Base-by-base conservation (phyloP, 805 yeast species). In the Hanseniaspora meyeri region DNA sequence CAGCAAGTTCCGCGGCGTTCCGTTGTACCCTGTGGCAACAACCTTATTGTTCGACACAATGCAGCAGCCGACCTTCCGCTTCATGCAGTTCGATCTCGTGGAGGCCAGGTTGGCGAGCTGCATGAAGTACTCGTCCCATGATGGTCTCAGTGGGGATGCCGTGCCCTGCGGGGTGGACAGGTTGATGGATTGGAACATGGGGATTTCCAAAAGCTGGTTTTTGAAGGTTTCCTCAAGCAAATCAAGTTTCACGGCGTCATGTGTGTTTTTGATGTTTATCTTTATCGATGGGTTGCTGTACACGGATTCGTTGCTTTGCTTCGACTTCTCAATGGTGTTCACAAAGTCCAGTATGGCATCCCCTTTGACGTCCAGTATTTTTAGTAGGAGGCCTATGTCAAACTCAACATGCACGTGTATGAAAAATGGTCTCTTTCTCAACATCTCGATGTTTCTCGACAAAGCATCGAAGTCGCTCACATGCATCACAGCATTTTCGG, bases 81-180 rank as follows among this genome's bases (percentile, higher is more conserved):
- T 93, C 97, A 93, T 93, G 72, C 99, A 93, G 62, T 93, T 93
- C 31, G 95, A 83, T 61, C 99, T 74, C 49, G 83, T 73, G 0
- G 98, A 95, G 0, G 98, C 98, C 64, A 93, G 75, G 61, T 87
- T 89, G 0, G 98, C 97, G 58, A 93, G 70, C 45, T 82, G 74
- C 98, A 93, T 93, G 69, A 93, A 93, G 67, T 93, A 93, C 1
- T 91, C 78, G 67, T 93, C 98, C 99, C 99, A 93, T 3, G 83
- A 79, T 1, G 99, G 99, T 57, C 99, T 63, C 53, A 61, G 62
- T 43, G 66, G 73, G 55, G 58, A 49, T 17, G 58, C 38, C 5
- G 24, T 31, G 7, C 49, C 49, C n/a, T 50, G 50, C 6, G 34
- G 24, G 4, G 49, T 43, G 3, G 45, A 43, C 11, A 55, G 20